Conservation (phyloP, 1,284 basidiomycete species). For the Lignosus rhinocerotis region DNA sequence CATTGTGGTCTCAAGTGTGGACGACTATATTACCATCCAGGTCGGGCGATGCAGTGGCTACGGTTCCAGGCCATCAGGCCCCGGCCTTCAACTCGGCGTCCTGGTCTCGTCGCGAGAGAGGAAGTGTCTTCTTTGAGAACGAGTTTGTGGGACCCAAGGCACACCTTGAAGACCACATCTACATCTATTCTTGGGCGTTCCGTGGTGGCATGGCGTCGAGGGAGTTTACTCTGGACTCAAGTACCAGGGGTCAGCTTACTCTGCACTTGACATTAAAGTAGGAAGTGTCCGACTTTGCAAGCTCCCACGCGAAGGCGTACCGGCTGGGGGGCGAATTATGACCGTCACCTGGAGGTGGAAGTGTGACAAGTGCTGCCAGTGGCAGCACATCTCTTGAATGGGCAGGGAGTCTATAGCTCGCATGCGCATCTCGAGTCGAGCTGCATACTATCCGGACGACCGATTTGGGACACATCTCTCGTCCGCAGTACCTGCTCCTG, state of each 20-base stretch:
- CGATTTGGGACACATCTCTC: too few species aligned
- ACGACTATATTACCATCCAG: neutral
- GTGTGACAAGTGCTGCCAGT: too few species aligned
- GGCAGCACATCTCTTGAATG: too few species aligned
- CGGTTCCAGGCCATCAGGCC: neutral
- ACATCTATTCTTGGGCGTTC: conserved; percentile 15
- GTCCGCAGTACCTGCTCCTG: too few species aligned
- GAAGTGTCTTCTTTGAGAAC: neutral
- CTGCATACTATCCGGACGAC: too few species aligned
- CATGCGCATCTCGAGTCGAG: too few species aligned
- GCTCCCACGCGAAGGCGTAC: neutral
- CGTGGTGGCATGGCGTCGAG: conserved; percentile 4
- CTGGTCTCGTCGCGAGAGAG: neutral
- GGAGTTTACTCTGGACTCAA: neutral
- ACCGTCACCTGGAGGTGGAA: too few species aligned
- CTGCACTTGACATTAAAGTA: neutral
- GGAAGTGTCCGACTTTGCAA: too few species aligned
- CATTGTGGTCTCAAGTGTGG: neutral
- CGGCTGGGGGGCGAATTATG: neutral
- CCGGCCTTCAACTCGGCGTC: conserved; percentile 3
- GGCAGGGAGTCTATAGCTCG: too few species aligned
- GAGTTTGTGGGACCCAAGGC: neutral
- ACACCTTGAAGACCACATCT: conserved; percentile 4
- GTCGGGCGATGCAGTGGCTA: conserved; percentile 13
- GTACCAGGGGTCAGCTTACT: neutral